Conservation (phyloP, 2,329 filamentous ascomycete species). For the Juglanconis sp. region DNA sequence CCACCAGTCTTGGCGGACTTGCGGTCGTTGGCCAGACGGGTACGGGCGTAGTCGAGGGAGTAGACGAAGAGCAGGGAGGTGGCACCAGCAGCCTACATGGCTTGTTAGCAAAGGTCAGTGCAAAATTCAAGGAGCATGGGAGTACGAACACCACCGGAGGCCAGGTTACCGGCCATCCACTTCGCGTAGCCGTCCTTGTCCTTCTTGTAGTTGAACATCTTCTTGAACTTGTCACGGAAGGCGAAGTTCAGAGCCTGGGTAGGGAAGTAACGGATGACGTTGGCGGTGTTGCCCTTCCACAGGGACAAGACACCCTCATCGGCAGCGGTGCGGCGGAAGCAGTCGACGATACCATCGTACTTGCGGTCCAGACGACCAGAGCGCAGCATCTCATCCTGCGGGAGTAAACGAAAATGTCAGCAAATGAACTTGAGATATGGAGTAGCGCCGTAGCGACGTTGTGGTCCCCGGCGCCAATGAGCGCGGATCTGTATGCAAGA, state of each 20-base stretch:
- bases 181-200: conserved; percentile 95
- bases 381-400: conserved; percentile 99
- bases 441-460: no score
- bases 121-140: neutral
- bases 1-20: conserved; percentile 97
- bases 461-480: no score
- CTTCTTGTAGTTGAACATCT: conserved; percentile 99
- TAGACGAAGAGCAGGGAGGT: conserved; percentile 99
- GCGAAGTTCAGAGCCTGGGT: conserved; percentile 99
- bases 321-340: conserved; percentile 88
- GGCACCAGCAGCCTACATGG: conserved; percentile 81
- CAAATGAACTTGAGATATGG: neutral
- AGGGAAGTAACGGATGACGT: conserved; percentile 99
- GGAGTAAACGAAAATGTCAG: conserved; percentile 28
- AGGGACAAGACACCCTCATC: conserved; percentile 92
- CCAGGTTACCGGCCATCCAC: conserved; percentile 99
- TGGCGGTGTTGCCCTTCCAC: conserved; percentile 99
- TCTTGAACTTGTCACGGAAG: conserved; percentile 99
- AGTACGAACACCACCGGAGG: conserved; percentile 92
- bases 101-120: conserved; percentile 7
- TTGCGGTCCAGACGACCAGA: conserved; percentile 95
- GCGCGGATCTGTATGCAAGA: neutral
- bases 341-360: conserved; percentile 90
- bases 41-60: conserved; percentile 99
- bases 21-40: conserved; percentile 99